Conservation (phyloP, 345 rosid species). For the Eutrema japonicum region DNA sequence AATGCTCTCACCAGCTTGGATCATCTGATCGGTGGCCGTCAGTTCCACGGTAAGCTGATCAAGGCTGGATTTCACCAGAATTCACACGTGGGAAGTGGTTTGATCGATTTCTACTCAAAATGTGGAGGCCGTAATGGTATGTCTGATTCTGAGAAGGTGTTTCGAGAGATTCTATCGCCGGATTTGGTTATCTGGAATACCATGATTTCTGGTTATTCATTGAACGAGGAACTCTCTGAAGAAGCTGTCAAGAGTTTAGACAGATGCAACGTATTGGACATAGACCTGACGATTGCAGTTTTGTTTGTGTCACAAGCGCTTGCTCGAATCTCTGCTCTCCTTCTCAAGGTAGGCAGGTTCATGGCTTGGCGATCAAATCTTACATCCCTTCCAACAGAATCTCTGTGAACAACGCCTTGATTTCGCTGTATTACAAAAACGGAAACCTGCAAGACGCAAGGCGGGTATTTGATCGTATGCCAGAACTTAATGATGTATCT, state of each 20-base stretch:
- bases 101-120: conserved; percentile 87
- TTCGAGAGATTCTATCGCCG: conserved; percentile 60
- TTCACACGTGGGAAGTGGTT: conserved; percentile 84
- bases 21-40: conserved; percentile 69
- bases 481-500: conserved; percentile 63
- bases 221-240: conserved; percentile 62
- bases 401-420: conserved; percentile 69
- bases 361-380: conserved; percentile 70
- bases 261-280: conserved; percentile 66
- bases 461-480: conserved; percentile 71
- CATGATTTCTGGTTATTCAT: conserved; percentile 82
- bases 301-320: conserved; percentile 76
- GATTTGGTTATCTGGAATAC: conserved; percentile 94
- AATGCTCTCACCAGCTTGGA: conserved; percentile 66
- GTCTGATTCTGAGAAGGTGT: conserved; percentile 65
- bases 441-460: conserved; percentile 78
- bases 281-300: conserved; percentile 84
- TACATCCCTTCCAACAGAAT: conserved; percentile 67
- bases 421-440: conserved; percentile 75
- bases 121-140: conserved; percentile 57
- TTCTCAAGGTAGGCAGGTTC: conserved; percentile 81
- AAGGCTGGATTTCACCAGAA: conserved; percentile 73
- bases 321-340: conserved; percentile 79
- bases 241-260: conserved; percentile 67
- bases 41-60: conserved; percentile 71